Base-by-base conservation (phyloP, 176 grass and related monocot genomes). In the Puccinellia tenuiflora region DNA sequence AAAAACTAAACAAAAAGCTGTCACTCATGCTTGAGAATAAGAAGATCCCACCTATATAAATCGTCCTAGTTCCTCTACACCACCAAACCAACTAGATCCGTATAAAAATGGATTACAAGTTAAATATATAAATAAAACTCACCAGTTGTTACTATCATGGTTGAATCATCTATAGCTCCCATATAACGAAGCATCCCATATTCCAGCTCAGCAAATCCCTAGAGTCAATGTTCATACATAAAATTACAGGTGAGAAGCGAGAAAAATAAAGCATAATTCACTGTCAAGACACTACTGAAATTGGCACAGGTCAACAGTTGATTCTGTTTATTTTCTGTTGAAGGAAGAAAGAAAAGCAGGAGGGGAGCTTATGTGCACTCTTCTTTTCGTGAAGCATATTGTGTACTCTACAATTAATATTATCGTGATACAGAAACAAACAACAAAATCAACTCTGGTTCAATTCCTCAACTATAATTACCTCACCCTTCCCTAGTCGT, bases 151-250 rank as follows among this genome's bases (percentile, higher is more conserved):
- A 95, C 73, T 80, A 98, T 86, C 85, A 92, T 93, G 83, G 93
- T 95, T 26, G 91, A 88, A 79, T 98, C 93, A 93, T 93, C 87
- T 24, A 95, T 93, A 91, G 93, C 85, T 52, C 92, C 89, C 93
- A 98, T 98, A 78, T 93, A 95, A 18, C 87, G 96, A 82, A 98
- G 82, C 89, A 98, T 98, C 71, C 93, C 96, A 33, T 98, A 98
- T 86, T 98, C 93, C 33, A 98, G 96, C 84, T 98, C 96, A 9
- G 96, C 91, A 83, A 98, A 98, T 53, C 93, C 96, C 91, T 98
- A 29, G 5, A 66, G 14, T 52, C 11, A 0, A 55, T n/a, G 9
- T 62, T 75, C 34, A 65, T 28, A 70, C 13, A 85, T 30, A 63
- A 69, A 79, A 8, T 43, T 77, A 54, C 31, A 46, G 30, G 16